phyloP scores from a whole-genome alignment of 1,284 basidiomycete genomes.

The Austroboletus novae-zelandiae region DNA sequence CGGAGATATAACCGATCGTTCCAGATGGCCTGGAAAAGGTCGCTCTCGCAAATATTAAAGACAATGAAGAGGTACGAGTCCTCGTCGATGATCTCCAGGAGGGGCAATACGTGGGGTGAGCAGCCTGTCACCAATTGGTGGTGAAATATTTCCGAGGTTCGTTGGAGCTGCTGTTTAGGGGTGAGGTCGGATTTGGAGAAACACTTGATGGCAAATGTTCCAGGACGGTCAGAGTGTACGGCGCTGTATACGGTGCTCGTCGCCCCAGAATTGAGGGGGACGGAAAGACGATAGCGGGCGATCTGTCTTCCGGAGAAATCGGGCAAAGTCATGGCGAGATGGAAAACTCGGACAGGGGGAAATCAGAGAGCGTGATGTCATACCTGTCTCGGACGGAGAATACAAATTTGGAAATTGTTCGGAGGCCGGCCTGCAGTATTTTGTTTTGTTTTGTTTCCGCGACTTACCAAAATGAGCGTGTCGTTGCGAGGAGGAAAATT shows the following conservation, averaged over 20 bases:
- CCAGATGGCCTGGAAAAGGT: conserved; percentile 53
- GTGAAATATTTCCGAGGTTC: conserved; percentile 57
- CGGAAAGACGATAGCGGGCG: conserved; percentile 60
- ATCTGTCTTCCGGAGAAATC: conserved; percentile 47
- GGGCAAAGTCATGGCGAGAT: conserved; percentile 29
- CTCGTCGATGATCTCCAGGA: conserved; percentile 56
- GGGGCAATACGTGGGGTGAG: conserved; percentile 49
- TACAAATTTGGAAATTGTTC: not conserved
- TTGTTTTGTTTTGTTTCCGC: no score
- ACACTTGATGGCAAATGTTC: conserved; percentile 70
- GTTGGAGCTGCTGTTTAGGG: conserved; percentile 48
- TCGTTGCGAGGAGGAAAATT: not conserved
- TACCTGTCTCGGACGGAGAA: not conserved
- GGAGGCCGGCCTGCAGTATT: not conserved
- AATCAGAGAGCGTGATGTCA: conserved; percentile 5
- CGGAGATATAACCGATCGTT: conserved; percentile 41
- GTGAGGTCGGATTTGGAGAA: conserved; percentile 52
- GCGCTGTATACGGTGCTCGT: conserved; percentile 83
- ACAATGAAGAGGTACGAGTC: conserved; percentile 54
- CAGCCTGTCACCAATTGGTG: conserved; percentile 56
- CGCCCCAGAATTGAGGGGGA: conserved; percentile 71
- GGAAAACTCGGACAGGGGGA: not conserved
- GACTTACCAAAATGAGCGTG: no score
- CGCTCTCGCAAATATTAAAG: conserved; percentile 61
- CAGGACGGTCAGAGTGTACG: conserved; percentile 38